Percentiles rank a stretch among this genome's conserved stretches.
Conservation (phyloP, 345 rosid genomes). For the Dipteronia dyeriana region DNA sequence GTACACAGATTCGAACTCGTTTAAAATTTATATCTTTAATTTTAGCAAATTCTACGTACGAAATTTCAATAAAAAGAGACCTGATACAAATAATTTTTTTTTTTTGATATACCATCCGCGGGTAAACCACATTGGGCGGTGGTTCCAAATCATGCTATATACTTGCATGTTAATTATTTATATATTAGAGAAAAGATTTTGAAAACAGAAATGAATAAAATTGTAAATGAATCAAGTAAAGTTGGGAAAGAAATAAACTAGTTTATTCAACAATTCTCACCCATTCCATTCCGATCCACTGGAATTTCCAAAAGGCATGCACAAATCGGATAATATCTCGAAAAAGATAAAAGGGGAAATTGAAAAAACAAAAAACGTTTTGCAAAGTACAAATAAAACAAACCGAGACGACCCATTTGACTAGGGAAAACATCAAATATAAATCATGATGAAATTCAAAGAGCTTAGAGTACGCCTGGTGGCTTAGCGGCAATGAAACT, state of each 20-base stretch:
- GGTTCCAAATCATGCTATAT: no score
- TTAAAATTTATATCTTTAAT: no score
- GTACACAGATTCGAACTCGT: no score
- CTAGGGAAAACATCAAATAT: no score
- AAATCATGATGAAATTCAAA: no score
- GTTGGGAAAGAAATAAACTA: neutral
- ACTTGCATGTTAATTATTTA: no score
- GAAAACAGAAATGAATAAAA: neutral
- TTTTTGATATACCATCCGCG: no score
- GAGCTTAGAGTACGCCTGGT: neutral
- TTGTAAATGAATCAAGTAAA: neutral
- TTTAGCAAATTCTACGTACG: no score
- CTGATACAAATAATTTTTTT: no score
- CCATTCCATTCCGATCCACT: neutral
- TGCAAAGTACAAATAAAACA: constrained; percentile 4
- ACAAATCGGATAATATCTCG: constrained; percentile 11
- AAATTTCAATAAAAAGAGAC: neutral
- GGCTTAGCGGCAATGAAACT: constrained; percentile 29
- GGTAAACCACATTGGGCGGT: no score
- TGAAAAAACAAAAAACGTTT: neutral
- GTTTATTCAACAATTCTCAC: constrained; percentile 11
- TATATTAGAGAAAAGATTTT: no score
- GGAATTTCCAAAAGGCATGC: neutral
- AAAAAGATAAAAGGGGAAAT: no score
- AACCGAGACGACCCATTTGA: neutral